Base-by-base conservation (phyloP, 208 protist genomes). In the Acanthamoeba sp. region DNA sequence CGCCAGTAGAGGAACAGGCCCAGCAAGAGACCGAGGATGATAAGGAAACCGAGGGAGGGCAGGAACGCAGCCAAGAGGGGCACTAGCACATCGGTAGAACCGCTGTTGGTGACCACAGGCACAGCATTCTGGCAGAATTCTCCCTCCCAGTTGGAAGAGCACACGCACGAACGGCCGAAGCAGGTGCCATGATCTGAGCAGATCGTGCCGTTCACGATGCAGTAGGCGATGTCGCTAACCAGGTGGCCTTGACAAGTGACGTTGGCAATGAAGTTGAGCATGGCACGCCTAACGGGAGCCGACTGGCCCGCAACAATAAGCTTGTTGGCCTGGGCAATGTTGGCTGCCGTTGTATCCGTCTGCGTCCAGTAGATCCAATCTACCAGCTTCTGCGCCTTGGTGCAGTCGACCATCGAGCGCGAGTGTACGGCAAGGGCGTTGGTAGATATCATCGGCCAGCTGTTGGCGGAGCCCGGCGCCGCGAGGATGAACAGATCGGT, bases 151-250 rank as follows among this genome's bases (percentile, higher is more conserved):
- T 36, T 57, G 87, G 29, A 69, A 4, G 45, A 22, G 7, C 87
- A 92, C 42, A 32, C 57, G 59, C 87, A 27, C 0, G 57, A 38
- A 0, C 10, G 57, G 38, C 59, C 73, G 34, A 78, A 52, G 7
- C 87, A 27, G 45, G 48, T 45, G 59, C 59, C 59, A n/a, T 14
- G 45, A n/a, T 57, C 29, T 9, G 18, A 38, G 87, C 87, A 92
- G 64, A 92, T 24, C 32, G 87, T 36, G 87, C 59, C 87, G 42
- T 92, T 36, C 32, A n/a, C 5, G 69, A 78, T 36, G 38, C 69
- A 78, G 18, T 24, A 18, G 69, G 36, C 69, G 10, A 78, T 4
- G 38, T 12, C 29, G 69, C 29, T 48, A 2, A 78, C 69, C n/a
- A n/a, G 29, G 18, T n/a, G 18, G 69, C 69, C 69, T 3, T n/a